Percentiles rank a stretch among this genome's conserved stretches.
These are phyloP conservation scores for Fusarium caatingaense DNA, from an alignment of 2,329 filamentous ascomycete species.

Conservation along the genomic window DNA sequence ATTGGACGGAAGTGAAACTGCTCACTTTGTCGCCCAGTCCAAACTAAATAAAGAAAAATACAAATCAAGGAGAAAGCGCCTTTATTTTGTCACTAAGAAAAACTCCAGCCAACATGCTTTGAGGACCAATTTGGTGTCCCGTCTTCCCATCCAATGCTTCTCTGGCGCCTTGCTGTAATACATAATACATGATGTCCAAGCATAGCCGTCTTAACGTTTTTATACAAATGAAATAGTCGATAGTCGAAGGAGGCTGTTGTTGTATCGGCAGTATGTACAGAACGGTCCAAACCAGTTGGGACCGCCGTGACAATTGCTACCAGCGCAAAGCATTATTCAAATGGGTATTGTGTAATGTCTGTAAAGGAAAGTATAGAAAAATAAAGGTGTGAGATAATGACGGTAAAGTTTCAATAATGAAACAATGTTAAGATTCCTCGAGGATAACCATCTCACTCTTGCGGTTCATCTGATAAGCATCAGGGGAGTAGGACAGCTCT, in stretches of 20 bases:
- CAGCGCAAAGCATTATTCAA: constrained; percentile 32
- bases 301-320: constrained; percentile 21
- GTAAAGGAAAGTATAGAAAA: constrained; percentile 7
- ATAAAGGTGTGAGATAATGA: background rate
- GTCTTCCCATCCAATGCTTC: constrained; percentile 29
- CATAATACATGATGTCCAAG: constrained; percentile 37
- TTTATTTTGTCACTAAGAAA: constrained; percentile 22
- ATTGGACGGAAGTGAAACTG: constrained; percentile 30
- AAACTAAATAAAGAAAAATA: constrained; percentile 3
- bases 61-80: constrained; percentile 8
- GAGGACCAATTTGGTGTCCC: constrained; percentile 14
- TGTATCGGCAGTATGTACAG: constrained; percentile 20
- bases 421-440: constrained; percentile 51
- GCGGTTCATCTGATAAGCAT: constrained; percentile 61
- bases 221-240: constrained; percentile 34
- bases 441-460: constrained; percentile 61
- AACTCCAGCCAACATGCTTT: constrained; percentile 38
- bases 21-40: constrained; percentile 5
- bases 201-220: constrained; percentile 29
- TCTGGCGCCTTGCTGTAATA: constrained; percentile 41
- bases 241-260: constrained; percentile 8
- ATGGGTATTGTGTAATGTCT: constrained; percentile 13
- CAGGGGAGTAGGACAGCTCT: constrained; percentile 46
- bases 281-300: constrained; percentile 35
- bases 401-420: background rate